Base-by-base conservation (phyloP, 1,139 yeast genomes). In the Taphrina flavorubra region DNA sequence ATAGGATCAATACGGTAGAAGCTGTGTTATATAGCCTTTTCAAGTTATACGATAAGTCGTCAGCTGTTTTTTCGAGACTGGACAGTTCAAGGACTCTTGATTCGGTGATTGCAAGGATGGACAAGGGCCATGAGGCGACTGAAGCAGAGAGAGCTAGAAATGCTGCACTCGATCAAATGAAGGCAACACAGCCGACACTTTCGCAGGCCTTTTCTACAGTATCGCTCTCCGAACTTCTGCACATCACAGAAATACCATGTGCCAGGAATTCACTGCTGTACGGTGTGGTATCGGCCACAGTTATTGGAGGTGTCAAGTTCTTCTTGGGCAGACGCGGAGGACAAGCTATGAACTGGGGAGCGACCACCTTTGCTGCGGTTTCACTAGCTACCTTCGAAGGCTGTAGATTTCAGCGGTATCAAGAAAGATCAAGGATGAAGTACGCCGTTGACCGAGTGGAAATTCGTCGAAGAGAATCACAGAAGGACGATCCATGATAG, bases 381-480 rank as follows among this genome's bases (percentile, higher is more conserved):
- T 63, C 67, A 8, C 46, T 63, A 20, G 61, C 67, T 37, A 46
- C 67, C 7, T 63, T 63, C 34, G 67, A 63, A 39, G 67, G 61
- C 14, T 63, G 67, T 20, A 46, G 67, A 14, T 63, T 63, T 36
- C 67, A 63, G 61, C 46, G 67, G 10, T 63, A 53, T 18, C 67
- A 63, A 39, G 67, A 63, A 46, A 59, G 67, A 13, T 42, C 51
- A 14, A 46, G 67, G 46, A 63, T 63, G 67, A 63, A 63, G 61
- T 63, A 63, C 55, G 67, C 67, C 6, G 67, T 63, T 7, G 67
- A 63, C 37, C 67, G 67, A 1, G 67, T 63, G 10, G 67, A 63
- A 39, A 63, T 63, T 8, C 60, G 67, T 16, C 55, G 67, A 37
- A 46, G 39, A 31, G 67, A 63, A 25, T 16, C 62, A 11, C 18